Conservation (phyloP, 1,139 yeast species). For the Kluyveromyces marxianus region DNA sequence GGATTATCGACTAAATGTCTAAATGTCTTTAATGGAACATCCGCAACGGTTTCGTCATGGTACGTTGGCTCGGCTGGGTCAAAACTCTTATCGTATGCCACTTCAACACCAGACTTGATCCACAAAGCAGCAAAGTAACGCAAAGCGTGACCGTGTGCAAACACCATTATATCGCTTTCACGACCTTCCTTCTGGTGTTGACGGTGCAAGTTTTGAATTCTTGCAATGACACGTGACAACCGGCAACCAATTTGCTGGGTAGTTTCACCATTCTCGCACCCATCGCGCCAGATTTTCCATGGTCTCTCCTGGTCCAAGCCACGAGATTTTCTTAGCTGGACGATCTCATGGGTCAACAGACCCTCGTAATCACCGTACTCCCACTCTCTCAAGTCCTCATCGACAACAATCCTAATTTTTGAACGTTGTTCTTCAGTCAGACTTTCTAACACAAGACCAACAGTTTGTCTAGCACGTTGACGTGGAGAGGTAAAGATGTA, state of each 20-base stretch:
- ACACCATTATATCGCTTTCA: constrained; percentile 67
- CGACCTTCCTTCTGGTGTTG: constrained; percentile 46
- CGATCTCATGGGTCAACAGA: constrained; percentile 57
- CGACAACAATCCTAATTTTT: constrained; percentile 42
- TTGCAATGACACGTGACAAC: constrained; percentile 58
- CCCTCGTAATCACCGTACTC: constrained; percentile 97
- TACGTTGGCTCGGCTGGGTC: constrained; percentile 19
- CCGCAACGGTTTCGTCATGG: constrained; percentile 30
- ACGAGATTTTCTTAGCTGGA: constrained; percentile 46
- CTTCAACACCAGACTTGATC: constrained; percentile 41
- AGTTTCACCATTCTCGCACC: constrained; percentile 85
- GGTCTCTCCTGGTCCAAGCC: constrained; percentile 49
- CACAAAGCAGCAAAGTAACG: constrained; percentile 87
- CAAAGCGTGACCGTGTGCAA: constrained; percentile 90
- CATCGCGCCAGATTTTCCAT: constrained; percentile 92
- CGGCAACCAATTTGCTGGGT: constrained; percentile 58
- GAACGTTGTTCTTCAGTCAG: constrained; percentile 43
- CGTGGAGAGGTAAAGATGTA: constrained; percentile 75
- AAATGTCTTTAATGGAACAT: constrained; percentile 26
- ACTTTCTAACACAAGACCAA: constrained; percentile 45
- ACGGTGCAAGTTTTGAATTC: constrained; percentile 56
- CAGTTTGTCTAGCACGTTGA: constrained; percentile 67
- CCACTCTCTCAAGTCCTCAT: constrained; percentile 82
- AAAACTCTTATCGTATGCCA: constrained; percentile 22
- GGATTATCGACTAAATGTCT: constrained; percentile 48